phyloP scores from a whole-genome alignment of 2,329 filamentous ascomycete genomes.

The Neopestalotiopsis rosae region DNA sequence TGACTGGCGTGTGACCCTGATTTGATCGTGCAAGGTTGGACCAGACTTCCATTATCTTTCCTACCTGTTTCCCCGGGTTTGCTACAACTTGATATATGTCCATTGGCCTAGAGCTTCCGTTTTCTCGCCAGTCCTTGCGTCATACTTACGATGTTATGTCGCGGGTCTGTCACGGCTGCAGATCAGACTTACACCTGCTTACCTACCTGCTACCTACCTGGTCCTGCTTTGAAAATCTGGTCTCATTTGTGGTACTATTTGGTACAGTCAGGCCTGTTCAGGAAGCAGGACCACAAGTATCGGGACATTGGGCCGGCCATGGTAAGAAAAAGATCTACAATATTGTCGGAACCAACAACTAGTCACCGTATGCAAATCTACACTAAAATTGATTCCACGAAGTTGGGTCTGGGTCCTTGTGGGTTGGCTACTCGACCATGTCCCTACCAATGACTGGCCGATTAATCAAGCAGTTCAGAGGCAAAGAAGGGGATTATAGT shows the following conservation, averaged over 20 bases:
- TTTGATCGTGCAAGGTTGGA: not conserved
- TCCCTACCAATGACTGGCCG: too few relatives aligned
- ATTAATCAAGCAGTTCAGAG: not conserved
- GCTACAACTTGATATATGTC: not conserved
- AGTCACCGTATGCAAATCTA: not conserved
- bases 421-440: too few relatives aligned
- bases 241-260: constrained; percentile 2
- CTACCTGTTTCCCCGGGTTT: not conserved
- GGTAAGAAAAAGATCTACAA: not conserved
- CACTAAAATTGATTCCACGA: not conserved
- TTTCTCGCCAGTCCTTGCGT: not conserved
- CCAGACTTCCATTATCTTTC: not conserved
- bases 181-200: too few relatives aligned
- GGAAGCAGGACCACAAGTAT: not conserved
- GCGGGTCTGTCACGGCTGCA: not conserved
- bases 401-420: not conserved
- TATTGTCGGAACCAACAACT: not conserved
- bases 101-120: not conserved
- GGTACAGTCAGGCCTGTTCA: not conserved
- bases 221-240: not conserved
- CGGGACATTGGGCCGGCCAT: not conserved
- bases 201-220: not conserved
- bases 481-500: not conserved
- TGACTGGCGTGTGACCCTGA: not conserved
- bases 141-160: not conserved